Conservation (phyloP, 2,329 filamentous ascomycete genomes). For the Diaporthe ampelina region DNA sequence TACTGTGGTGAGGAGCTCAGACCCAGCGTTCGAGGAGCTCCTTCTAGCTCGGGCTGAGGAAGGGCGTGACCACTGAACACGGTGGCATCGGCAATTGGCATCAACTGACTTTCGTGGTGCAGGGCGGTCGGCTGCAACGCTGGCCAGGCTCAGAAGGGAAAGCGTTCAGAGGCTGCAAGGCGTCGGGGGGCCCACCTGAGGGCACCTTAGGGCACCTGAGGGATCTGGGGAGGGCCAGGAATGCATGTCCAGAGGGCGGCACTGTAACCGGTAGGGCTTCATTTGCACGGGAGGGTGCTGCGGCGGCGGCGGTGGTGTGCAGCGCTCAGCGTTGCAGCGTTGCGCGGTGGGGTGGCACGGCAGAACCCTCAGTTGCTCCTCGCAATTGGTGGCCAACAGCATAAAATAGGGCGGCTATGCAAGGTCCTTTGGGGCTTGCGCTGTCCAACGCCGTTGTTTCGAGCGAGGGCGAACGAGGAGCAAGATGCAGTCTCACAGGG, state of each 20-base stretch:
- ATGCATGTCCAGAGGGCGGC: conserved; percentile 22
- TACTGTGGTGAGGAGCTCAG: conserved; percentile 22
- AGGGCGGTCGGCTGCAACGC: conserved; percentile 24
- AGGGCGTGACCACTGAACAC: conserved; percentile 20
- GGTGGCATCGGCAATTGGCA: conserved; percentile 30
- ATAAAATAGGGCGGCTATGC: conserved; percentile 29
- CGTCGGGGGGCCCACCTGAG: too few relatives aligned
- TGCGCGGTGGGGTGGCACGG: conserved; percentile 18
- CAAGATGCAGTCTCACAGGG: conserved; percentile 24
- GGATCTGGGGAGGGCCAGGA: conserved; percentile 20
- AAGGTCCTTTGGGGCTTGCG: conserved; percentile 21
- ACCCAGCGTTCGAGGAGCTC: conserved; percentile 21
- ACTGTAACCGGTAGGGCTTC: conserved; percentile 26
- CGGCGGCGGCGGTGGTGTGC: conserved; percentile 1
- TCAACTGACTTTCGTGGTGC: conserved; percentile 10
- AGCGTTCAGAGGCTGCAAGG: not conserved
- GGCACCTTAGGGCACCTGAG: too few relatives aligned
- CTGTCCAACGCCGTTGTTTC: conserved; percentile 4
- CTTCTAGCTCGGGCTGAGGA: conserved; percentile 7
- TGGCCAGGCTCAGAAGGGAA: conserved; percentile 28
- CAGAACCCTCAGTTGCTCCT: conserved; percentile 12
- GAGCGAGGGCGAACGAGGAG: conserved; percentile 14
- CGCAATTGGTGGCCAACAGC: conserved; percentile 24
- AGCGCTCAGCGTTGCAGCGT: not conserved
- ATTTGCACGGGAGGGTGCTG: conserved; percentile 6